Conservation (phyloP, 2,329 filamentous ascomycete species). For the Arthrobotrys sphaeroides region DNA sequence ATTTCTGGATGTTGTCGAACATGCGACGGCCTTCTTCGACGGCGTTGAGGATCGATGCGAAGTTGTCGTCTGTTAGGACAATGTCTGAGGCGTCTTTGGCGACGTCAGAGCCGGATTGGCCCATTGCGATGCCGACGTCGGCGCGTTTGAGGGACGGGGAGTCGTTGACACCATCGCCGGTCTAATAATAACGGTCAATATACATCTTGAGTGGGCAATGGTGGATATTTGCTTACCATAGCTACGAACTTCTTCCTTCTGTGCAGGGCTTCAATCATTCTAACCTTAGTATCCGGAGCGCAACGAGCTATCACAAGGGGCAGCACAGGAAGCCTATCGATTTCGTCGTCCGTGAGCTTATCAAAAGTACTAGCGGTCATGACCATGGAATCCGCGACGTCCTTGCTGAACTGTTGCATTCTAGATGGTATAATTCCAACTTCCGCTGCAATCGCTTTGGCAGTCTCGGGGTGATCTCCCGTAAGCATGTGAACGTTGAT, state of each 20-base stretch:
- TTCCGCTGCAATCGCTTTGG: slow-evolving; percentile 79
- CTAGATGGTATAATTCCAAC: slow-evolving; percentile 79
- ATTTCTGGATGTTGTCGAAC: slow-evolving; percentile 90
- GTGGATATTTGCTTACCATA: slow-evolving; percentile 66
- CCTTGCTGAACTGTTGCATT: slow-evolving; percentile 68
- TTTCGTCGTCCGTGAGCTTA: slow-evolving; percentile 75
- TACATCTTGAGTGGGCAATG: not conserved
- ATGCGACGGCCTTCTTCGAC: slow-evolving; percentile 84
- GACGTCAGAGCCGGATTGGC: slow-evolving; percentile 80
- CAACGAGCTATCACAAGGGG: slow-evolving; percentile 85
- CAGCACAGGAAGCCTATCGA: slow-evolving; percentile 77
- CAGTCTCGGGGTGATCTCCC: slow-evolving; percentile 81
- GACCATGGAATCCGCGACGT: slow-evolving; percentile 73
- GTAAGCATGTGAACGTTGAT: slow-evolving; percentile 86
- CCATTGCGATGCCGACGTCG: slow-evolving; percentile 90
- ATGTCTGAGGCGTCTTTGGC: slow-evolving; percentile 78
- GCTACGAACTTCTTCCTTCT: slow-evolving; percentile 79
- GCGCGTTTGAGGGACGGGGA: slow-evolving; percentile 80
- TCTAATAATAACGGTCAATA: slow-evolving; percentile 60
- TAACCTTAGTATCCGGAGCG: slow-evolving; percentile 84
- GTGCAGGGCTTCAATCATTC: slow-evolving; percentile 88
- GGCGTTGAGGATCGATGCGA: slow-evolving; percentile 83
- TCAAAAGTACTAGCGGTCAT: slow-evolving; percentile 83
- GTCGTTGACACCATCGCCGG: slow-evolving; percentile 87
- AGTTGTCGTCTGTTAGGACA: slow-evolving; percentile 82